Conservation (phyloP, 2,329 filamentous ascomycete genomes). For the Verticillium tricorpus region DNA sequence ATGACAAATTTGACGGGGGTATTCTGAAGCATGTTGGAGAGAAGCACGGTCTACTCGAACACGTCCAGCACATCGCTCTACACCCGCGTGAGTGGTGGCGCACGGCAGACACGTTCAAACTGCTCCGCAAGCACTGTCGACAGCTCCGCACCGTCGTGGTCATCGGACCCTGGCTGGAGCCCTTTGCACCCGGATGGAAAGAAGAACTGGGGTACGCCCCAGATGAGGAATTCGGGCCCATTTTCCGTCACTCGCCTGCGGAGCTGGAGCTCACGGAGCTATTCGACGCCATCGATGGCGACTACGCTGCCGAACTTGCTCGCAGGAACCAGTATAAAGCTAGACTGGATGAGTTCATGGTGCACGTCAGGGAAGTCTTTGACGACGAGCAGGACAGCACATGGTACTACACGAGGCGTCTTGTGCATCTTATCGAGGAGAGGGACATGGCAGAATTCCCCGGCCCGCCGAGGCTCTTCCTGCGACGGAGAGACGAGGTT, state of each 20-base stretch:
- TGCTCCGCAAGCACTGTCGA: neutral
- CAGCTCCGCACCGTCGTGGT: neutral
- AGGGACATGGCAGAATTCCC: neutral
- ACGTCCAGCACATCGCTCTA: neutral
- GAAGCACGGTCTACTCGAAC: neutral
- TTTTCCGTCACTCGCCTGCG: neutral
- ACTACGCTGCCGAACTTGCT: neutral
- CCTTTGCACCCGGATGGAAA: neutral
- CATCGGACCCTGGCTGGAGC: neutral
- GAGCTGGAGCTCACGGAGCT: neutral
- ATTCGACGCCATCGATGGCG: neutral
- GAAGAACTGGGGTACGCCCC: neutral
- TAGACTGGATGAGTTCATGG: neutral
- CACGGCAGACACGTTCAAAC: neutral
- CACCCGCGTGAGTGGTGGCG: neutral
- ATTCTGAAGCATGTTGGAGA: neutral
- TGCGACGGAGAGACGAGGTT: neutral
- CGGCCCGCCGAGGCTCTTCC: neutral
- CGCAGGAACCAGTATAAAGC: neutral
- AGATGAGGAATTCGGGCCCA: neutral
- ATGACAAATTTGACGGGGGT: neutral
- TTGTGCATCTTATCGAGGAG: neutral
- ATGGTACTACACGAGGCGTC: neutral
- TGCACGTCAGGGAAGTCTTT: neutral
- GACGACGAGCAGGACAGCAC: neutral